These are phyloP conservation scores for Arachis monticola DNA, from an alignment of 331 rosid species.

Conservation along the genomic window DNA sequence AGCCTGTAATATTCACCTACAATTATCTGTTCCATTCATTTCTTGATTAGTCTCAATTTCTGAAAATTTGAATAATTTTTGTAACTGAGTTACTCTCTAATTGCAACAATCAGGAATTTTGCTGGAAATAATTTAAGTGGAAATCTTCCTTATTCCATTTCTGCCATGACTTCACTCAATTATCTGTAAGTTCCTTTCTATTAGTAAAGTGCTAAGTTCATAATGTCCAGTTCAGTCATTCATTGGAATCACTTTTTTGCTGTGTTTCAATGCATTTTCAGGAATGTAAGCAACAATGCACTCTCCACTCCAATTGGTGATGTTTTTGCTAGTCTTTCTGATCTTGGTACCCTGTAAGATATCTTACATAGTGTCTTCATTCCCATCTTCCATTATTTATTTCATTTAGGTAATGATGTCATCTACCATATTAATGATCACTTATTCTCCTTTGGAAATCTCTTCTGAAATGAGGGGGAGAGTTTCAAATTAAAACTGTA, in stretches of 20 bases:
- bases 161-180: conserved; percentile 69
- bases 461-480: background rate
- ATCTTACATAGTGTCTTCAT: conserved; percentile 32
- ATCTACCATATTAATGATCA: background rate
- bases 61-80: conserved; percentile 5
- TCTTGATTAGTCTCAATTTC: conserved; percentile 25
- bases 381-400: conserved; percentile 15
- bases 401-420: conserved; percentile 18
- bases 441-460: conserved; percentile 12
- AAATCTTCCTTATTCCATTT: conserved; percentile 89
- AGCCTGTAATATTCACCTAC: conserved; percentile 72
- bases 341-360: conserved; percentile 78
- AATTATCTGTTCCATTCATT: conserved; percentile 8
- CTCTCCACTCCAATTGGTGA: conserved; percentile 72
- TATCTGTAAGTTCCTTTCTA: conserved; percentile 71
- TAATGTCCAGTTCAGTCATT: conserved; percentile 32
- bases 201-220: conserved; percentile 1
- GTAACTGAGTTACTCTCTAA: conserved; percentile 20
- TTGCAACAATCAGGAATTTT: conserved; percentile 65
- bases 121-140: conserved; percentile 83
- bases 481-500: conserved; percentile 18
- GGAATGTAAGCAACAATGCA: conserved; percentile 78
- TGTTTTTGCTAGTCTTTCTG: conserved; percentile 59
- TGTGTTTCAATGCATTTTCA: conserved; percentile 45
- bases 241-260: conserved; percentile 26